Percentiles rank a stretch among this genome's conserved stretches.
Evolutionary conservation across 306 rosid species (phyloP).

Genomic region (Cucurbita pepo): DNA sequence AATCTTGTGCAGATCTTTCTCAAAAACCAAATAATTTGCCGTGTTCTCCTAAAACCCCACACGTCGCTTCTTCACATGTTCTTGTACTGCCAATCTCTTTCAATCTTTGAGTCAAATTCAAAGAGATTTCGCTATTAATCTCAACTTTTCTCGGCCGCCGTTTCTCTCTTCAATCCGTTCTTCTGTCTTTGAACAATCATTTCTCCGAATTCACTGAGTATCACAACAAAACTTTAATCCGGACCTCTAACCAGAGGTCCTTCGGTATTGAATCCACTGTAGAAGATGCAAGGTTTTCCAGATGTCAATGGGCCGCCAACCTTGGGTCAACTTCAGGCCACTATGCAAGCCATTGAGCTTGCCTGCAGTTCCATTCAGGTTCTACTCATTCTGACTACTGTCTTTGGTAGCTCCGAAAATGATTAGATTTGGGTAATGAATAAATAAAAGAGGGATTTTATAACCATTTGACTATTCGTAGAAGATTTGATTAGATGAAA

Average conservation of each 20-base stretch:
- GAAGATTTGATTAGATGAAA: background rate
- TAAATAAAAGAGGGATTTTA: background rate
- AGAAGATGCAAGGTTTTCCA: slow-evolving; percentile 58
- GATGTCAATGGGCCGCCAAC: slow-evolving; percentile 22
- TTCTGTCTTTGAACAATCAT: background rate
- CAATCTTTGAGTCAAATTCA: background rate
- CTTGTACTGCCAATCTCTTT: background rate
- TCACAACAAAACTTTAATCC: background rate
- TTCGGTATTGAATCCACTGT: background rate
- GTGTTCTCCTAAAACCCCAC: background rate
- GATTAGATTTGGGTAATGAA: background rate
- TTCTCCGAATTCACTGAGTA: background rate
- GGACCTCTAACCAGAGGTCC: background rate
- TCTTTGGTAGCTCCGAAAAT: background rate
- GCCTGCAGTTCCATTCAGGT: slow-evolving; percentile 92
- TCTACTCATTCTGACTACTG: slow-evolving; percentile 1
- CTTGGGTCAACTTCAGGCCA: slow-evolving; percentile 55
- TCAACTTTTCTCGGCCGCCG: background rate
- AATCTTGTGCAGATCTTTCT: no score
- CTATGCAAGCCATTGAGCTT: slow-evolving; percentile 72
- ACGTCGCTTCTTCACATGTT: background rate
- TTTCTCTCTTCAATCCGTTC: background rate
- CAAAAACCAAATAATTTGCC: background rate
- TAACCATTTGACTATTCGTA: background rate
- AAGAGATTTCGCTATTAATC: background rate